phyloP scores from a whole-genome alignment of 441 rosid species.

The Pelargonium citronellum region DNA sequence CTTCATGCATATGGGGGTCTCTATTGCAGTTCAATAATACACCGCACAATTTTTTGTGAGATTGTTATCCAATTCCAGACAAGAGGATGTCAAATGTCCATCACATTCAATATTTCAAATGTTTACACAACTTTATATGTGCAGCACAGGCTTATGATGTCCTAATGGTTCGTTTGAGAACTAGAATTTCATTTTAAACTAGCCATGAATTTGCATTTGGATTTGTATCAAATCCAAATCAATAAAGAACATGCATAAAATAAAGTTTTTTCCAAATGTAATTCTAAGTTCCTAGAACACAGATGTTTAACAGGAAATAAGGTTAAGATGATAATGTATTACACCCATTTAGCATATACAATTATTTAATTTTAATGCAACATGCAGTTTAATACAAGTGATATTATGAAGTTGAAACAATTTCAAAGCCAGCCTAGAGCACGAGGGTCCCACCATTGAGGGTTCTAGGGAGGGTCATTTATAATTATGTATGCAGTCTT shows the following conservation, averaged over 20 bases:
- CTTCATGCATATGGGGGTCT: neutral
- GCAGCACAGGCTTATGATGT: neutral
- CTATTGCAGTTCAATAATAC: neutral
- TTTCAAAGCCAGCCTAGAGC: neutral
- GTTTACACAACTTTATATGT: neutral
- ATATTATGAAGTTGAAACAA: neutral
- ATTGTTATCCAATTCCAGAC: neutral
- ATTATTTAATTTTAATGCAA: neutral
- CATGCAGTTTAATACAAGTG: neutral
- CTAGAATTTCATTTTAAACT: too few relatives aligned
- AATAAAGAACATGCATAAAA: neutral
- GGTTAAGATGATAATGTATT: neutral
- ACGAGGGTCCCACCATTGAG: neutral
- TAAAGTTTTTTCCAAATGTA: neutral
- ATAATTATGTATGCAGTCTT: neutral
- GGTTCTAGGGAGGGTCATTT: neutral
- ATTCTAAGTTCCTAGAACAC: neutral
- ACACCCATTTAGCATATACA: neutral
- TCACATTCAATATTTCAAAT: neutral
- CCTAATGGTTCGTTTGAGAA: neutral
- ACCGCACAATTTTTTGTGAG: neutral
- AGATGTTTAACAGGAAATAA: neutral
- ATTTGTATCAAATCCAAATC: neutral
- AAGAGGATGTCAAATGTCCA: neutral
- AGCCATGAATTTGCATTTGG: too few relatives aligned